Evolutionary conservation across 164 flowering plant genomes (phyloP).

Genomic region (Echeveria elegans): DNA sequence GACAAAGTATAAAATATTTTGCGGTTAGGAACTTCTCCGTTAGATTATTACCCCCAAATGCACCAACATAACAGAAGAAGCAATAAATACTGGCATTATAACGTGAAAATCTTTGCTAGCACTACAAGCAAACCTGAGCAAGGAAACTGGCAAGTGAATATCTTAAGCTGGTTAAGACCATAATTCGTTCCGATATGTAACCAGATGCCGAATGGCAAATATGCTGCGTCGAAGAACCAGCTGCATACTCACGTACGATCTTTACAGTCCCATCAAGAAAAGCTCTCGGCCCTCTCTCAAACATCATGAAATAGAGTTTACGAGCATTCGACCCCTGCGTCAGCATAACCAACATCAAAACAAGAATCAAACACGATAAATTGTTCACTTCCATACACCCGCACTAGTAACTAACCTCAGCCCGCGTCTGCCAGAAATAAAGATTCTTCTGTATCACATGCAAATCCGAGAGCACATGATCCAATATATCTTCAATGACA

Average conservation of each 20-base stretch:
- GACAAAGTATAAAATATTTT: not conserved
- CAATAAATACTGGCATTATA: not conserved
- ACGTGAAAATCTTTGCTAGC: not conserved
- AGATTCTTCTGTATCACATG: conserved; percentile 69
- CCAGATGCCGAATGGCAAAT: conserved; percentile 46
- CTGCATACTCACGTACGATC: conserved; percentile 33
- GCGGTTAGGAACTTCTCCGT: not conserved
- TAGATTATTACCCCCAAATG: not conserved
- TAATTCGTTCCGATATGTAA: conserved; percentile 59
- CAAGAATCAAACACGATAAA: not conserved
- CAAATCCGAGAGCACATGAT: conserved; percentile 41
- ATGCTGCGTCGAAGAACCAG: conserved; percentile 40
- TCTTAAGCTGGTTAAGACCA: conserved; percentile 45
- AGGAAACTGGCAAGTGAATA: conserved; percentile 59
- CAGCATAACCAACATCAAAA: not conserved
- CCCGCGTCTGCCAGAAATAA: conserved; percentile 65
- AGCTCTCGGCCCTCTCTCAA: conserved; percentile 83
- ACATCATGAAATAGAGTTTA: conserved; percentile 67
- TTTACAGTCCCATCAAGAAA: conserved; percentile 49
- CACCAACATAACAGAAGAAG: not conserved
- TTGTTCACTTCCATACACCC: not conserved
- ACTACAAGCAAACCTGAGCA: conserved; percentile 51
- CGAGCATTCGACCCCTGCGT: conserved; percentile 56
- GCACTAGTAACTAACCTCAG: conserved; percentile 48
- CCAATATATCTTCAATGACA: conserved; percentile 65